Base-by-base conservation (phyloP, 2,329 filamentous ascomycete species). In the Aureobasidium musti region DNA sequence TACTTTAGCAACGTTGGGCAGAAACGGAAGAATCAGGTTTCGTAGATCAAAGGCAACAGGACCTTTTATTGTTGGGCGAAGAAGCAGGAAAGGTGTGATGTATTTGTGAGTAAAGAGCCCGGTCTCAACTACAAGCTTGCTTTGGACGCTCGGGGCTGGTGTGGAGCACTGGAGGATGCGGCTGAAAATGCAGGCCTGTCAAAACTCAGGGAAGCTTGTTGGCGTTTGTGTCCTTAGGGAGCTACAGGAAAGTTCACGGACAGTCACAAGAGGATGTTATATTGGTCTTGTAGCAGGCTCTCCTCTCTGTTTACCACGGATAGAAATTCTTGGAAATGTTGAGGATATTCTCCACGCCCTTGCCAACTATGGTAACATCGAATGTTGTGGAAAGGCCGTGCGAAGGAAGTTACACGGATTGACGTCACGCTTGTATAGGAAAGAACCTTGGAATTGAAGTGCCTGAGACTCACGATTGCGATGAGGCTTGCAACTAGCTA, bases 151-250 rank as follows among this genome's bases (percentile, higher is more conserved):
- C 14, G 43, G 57, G 39, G 28, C 30, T 59, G 23, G 14, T 54
- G 53, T 59, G 54, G 53, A 56, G 53, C 53, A 56, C 53, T 61
- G 57, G 57, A 61, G 57, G 14, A 61, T 61, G 57, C 57, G 57
- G 57, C 57, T 61, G 28, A 61, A 49, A 61, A 49, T 61, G 43
- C n/a, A n/a, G n/a, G n/a, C 41, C 41, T 59, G 54, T 59, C 39
- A n/a, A 59, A 59, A 45, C 35, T 23, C 54, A 26, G 39, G 21
- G 23, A 5, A 21, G 23, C 37, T 60, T 60, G 56, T 10, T 23
- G 56, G 19, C 26, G 10, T 8, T 26, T 26, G 11, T 11, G 10
- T 39, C 35, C 5, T 21, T 30, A 19, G 37, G 21, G 28, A 33
- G 37, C 23, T 45, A 39, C 2, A 19, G 13, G 41, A 23, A 13